phyloP scores from a whole-genome alignment of 176 grass and related monocot species.

The Musa troglodytarum region DNA sequence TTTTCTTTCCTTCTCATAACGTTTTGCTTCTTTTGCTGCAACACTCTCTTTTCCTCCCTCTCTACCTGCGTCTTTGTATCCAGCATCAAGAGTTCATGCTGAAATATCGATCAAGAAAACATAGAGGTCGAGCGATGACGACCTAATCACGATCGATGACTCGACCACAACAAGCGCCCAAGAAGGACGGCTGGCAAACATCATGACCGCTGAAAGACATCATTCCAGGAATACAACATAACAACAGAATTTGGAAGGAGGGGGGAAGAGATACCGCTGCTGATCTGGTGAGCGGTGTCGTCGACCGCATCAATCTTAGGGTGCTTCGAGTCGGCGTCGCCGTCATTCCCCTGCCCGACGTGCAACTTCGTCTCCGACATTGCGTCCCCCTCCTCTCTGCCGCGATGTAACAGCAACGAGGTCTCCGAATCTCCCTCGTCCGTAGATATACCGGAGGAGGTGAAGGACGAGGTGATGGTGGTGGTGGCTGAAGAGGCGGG shows the following conservation, averaged over 20 bases:
- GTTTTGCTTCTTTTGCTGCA: not conserved
- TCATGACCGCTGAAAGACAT: not conserved
- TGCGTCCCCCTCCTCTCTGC: not conserved
- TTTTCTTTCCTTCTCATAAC: too few species aligned
- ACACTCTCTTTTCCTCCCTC: not conserved
- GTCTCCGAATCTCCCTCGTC: not conserved
- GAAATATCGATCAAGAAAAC: too few species aligned
- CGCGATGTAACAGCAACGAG: not conserved
- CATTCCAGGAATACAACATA: not conserved
- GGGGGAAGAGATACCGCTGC: not conserved
- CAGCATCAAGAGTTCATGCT: too few species aligned
- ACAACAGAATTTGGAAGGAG: not conserved
- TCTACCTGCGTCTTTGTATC: not conserved
- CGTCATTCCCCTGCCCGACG: not conserved
- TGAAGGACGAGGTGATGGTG: not conserved
- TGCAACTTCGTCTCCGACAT: not conserved
- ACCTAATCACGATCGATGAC: not conserved
- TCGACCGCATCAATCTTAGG: not conserved
- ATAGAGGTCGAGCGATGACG: not conserved
- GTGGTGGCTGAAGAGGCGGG: not conserved
- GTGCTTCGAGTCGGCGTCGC: too few species aligned
- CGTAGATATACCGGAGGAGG: not conserved
- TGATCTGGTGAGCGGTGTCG: conserved; percentile 12
- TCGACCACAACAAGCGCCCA: too few species aligned
- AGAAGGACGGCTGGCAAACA: too few species aligned